These are phyloP conservation scores for Rhodomyrtus tomentosa DNA, from an alignment of 345 rosid species.

Conservation along the genomic window DNA sequence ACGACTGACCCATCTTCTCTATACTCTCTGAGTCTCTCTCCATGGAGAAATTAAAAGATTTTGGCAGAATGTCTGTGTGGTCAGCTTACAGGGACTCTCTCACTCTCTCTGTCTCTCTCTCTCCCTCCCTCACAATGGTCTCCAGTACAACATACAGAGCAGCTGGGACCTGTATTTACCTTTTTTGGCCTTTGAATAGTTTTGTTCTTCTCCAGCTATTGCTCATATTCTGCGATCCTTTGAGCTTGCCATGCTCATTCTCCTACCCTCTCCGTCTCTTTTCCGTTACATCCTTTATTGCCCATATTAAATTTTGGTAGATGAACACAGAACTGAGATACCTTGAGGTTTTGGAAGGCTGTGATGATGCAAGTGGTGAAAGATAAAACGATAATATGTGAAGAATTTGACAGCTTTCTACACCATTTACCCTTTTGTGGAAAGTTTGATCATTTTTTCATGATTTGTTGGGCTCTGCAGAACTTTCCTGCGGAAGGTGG, in stretches of 20 bases:
- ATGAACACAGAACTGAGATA: neutral
- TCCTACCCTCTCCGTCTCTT: neutral
- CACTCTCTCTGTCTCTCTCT: neutral
- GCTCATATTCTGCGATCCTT: neutral
- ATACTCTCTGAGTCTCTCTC: neutral
- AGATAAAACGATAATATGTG: neutral
- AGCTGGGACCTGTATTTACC: neutral
- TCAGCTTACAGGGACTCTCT: neutral
- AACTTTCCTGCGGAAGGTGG: neutral
- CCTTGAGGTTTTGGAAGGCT: neutral
- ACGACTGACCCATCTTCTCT: neutral
- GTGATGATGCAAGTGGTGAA: neutral
- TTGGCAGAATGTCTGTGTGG: neutral
- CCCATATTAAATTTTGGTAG: neutral
- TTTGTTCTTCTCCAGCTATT: neutral
- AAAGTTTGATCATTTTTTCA: neutral
- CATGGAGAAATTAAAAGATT: neutral
- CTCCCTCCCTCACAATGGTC: neutral
- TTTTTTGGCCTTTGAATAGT: neutral
- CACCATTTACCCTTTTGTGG: neutral
- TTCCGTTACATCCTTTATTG: neutral
- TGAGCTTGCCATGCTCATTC: neutral
- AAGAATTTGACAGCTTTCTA: neutral
- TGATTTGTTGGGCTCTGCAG: conserved; percentile 22
- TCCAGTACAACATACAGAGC: neutral